Evolutionary conservation across 2,329 filamentous ascomycete genomes (phyloP), one percentile per base, ranked within the genome.

Genomic region (Fusarium euwallaceae): DNA sequence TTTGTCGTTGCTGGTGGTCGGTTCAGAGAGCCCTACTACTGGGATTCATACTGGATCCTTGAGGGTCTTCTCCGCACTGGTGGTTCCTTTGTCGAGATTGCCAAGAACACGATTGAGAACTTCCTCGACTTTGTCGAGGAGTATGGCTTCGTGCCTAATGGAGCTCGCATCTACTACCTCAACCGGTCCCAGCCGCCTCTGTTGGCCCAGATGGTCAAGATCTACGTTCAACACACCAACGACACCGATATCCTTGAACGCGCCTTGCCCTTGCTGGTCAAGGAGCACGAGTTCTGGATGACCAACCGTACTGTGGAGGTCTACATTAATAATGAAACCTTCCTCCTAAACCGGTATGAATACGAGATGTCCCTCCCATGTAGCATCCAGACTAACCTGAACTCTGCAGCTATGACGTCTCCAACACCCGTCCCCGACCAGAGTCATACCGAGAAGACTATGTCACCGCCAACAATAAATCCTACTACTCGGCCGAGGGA

Each of bases 1-100:
- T 93, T 93, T 77, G 90, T 93, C n/a, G 88, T 93, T 17, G 91
- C 91, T 4, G 91, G 91, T 14, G 91, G 92, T n/a, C 89, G 92
- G 34, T 93, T 93, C 84, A 86, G 91, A 37, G 92, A 93, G 81
- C 87, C 90, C 2, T 93, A 93, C 79, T 93, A 93, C 80, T 93
- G 91, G 91, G 91, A 93, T 80, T 91, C 90, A 36, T 93, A 89
- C 83, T 92, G 90, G 91, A 92, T 93, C 59, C 76, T 93, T 56
- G 88, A 92, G 81, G 92, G 92, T 27, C 84, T 93, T 27, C 82
- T 93, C 37, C 87, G 91, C 56, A 93, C 91, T 0, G 87, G 90
- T 17, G 92, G 91, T 41, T 87, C 87, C 53, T 93, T 92, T 71
- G 88, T 88, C 8, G 81, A 89, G 37, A 92, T 93, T 69, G 88